phyloP scores from a whole-genome alignment of 805 yeast genomes.

The Candida parachauliodes region DNA sequence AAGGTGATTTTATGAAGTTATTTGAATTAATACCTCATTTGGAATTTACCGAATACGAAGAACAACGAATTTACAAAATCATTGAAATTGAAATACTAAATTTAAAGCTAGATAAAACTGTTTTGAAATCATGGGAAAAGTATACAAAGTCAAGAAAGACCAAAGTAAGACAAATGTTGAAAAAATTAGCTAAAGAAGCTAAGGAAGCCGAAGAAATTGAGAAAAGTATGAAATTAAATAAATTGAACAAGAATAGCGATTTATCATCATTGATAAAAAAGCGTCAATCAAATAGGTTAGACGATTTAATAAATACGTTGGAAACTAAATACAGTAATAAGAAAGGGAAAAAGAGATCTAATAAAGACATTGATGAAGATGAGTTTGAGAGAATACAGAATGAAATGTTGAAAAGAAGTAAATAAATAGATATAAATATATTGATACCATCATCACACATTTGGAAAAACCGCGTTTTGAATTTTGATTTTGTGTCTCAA shows the following conservation, averaged over 20 bases:
- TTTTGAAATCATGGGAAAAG: constrained; percentile 43
- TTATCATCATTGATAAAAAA: constrained; percentile 48
- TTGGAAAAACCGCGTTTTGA: neutral
- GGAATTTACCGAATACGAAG: constrained; percentile 58
- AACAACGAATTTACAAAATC: constrained; percentile 52
- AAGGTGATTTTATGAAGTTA: constrained; percentile 66
- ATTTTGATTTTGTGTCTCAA: neutral
- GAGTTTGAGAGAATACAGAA: constrained; percentile 48
- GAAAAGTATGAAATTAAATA: constrained; percentile 26
- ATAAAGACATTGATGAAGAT: constrained; percentile 44
- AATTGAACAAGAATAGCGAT: constrained; percentile 34
- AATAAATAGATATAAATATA: neutral
- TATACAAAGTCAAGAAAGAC: constrained; percentile 49
- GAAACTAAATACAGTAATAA: constrained; percentile 48
- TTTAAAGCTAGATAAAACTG: constrained; percentile 25
- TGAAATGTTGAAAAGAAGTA: constrained; percentile 26
- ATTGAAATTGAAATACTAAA: constrained; percentile 40
- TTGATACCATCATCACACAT: no score
- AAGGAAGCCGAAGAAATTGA: constrained; percentile 54
- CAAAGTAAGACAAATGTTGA: constrained; percentile 45
- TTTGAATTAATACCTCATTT: constrained; percentile 79
- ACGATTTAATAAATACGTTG: constrained; percentile 43
- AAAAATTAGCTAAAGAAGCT: constrained; percentile 59
- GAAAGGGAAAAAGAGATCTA: constrained; percentile 31
- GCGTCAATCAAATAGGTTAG: constrained; percentile 42